Evolutionary conservation across 805 yeast genomes (phyloP).

Genomic region (Tetrapisispora namnaoensis): DNA sequence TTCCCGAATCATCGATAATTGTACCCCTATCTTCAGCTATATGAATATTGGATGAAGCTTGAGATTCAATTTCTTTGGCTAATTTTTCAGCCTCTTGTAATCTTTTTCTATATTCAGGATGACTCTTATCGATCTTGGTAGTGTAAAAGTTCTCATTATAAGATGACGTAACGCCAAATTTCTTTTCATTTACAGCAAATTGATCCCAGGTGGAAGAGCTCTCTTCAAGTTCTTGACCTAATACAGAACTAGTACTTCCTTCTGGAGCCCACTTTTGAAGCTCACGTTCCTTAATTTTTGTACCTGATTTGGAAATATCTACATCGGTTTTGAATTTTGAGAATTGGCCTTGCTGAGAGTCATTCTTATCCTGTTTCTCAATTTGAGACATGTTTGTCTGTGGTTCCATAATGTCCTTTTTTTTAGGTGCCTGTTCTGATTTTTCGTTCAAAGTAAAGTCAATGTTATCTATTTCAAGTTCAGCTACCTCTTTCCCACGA

Average conservation of each 20-base stretch:
- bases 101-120: conserved; percentile 62
- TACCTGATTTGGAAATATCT: conserved; percentile 56
- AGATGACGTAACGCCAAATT: conserved; percentile 79
- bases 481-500: conserved; percentile 31
- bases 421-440: background rate
- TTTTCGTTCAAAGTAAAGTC: conserved; percentile 19
- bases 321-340: conserved; percentile 66
- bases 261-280: conserved; percentile 83
- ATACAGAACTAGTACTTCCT: conserved; percentile 11
- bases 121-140: conserved; percentile 57
- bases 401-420: conserved; percentile 1
- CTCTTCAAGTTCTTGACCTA: conserved; percentile 30
- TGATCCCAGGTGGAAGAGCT: conserved; percentile 66
- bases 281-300: conserved; percentile 50
- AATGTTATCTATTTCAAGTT: conserved; percentile 31
- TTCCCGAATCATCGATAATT: conserved; percentile 65
- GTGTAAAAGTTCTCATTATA: conserved; percentile 82
- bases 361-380: too few species aligned
- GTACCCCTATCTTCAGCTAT: conserved; percentile 87
- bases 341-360: conserved; percentile 9
- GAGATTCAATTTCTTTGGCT: conserved; percentile 76
- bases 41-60: conserved; percentile 57
- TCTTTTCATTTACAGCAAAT: conserved; percentile 79
- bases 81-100: conserved; percentile 62
- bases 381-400: too few species aligned